A percentile compares a stretch with the other conserved stretches of the same genome.
Conservation (phyloP, 805 yeast species). For the Ogataea salicorniae region DNA sequence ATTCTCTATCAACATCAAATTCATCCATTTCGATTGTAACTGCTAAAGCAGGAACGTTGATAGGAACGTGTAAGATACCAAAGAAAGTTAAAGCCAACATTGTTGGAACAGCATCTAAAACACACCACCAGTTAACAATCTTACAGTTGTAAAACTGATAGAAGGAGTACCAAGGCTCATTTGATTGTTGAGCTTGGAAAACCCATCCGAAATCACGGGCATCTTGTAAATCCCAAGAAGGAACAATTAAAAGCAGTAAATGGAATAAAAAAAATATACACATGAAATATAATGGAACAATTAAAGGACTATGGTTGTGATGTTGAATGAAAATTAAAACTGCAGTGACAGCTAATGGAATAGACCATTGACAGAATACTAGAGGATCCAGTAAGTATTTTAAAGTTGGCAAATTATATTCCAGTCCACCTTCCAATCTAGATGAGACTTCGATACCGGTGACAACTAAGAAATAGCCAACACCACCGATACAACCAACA, state of each 20-base stretch:
- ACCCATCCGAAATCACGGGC: conserved; percentile 83
- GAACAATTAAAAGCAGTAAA: conserved; percentile 55
- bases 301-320: conserved; percentile 52
- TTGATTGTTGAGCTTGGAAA: conserved; percentile 57
- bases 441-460: conserved; percentile 94
- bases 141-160: conserved; percentile 67
- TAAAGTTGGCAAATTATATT: conserved; percentile 57
- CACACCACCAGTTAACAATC: conserved; percentile 68
- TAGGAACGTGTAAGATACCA: conserved; percentile 94
- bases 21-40: conserved; percentile 82
- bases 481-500: conserved; percentile 98
- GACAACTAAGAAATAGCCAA: conserved; percentile 83
- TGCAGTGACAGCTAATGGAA: conserved; percentile 63
- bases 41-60: conserved; percentile 95
- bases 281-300: conserved; percentile 79
- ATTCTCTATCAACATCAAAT: conserved; percentile 85
- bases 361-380: conserved; percentile 57
- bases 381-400: conserved; percentile 37
- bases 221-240: conserved; percentile 52
- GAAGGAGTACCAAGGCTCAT: conserved; percentile 88
- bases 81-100: conserved; percentile 95
- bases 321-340: conserved; percentile 60
- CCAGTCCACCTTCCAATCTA: conserved; percentile 66
- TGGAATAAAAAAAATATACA: conserved; percentile 68
- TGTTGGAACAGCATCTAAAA: conserved; percentile 72